A percentile compares a stretch with the other conserved stretches of the same genome.
Evolutionary conservation across 495 filamentous ascomycete species (phyloP).

Genomic region (Trichocladium antarcticum): DNA sequence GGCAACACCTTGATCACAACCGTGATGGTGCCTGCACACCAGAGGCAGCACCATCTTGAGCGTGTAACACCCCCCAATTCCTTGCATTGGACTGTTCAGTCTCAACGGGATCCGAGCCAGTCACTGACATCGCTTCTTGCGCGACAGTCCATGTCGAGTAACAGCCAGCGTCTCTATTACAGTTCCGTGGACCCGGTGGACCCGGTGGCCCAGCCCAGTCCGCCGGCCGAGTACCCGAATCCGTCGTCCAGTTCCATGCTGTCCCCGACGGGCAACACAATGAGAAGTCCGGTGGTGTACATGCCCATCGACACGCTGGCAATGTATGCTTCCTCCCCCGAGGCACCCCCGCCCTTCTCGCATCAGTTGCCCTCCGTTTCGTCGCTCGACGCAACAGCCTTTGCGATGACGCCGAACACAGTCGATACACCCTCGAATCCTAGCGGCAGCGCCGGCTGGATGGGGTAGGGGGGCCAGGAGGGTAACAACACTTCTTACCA

Average conservation of each 20-base stretch:
- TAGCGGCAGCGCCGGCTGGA: background rate
- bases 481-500: too few species aligned
- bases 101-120: constrained; percentile 1
- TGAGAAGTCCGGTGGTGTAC: too few species aligned
- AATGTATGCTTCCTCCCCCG: too few species aligned
- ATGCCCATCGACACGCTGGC: too few species aligned
- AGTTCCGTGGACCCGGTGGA: background rate
- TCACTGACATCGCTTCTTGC: constrained; percentile 12
- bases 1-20: background rate
- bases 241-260: background rate
- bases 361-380: constrained; percentile 11
- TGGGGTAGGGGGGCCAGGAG: constrained; percentile 4
- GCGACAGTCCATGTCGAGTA: constrained; percentile 12
- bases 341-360: background rate
- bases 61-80: constrained; percentile 16
- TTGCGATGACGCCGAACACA: background rate
- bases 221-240: background rate
- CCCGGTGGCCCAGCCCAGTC: background rate
- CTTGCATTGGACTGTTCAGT: constrained; percentile 2
- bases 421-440: background rate
- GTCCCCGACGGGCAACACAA: background rate
- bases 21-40: constrained; percentile 4
- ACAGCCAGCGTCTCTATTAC: background rate
- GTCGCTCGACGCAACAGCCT: background rate
- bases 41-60: constrained; percentile 17